Evolutionary conservation across 2,329 filamentous ascomycete species (phyloP), one percentile per base, ranked within the genome.

Genomic region (Verticillium longisporum): DNA sequence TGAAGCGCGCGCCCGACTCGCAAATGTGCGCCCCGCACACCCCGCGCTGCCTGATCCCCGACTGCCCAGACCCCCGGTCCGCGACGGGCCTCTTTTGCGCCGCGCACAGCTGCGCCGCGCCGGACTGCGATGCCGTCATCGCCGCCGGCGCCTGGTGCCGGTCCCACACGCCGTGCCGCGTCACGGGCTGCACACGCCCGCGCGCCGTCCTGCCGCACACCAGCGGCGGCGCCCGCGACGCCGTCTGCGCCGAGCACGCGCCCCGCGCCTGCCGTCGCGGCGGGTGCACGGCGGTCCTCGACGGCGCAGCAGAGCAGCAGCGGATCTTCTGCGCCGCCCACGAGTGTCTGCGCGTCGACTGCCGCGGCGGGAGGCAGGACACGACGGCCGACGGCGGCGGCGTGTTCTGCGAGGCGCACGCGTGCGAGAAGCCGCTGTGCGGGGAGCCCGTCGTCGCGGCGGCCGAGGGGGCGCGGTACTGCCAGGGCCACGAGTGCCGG

Each of bases 111-210:
- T 68, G 66, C 50, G 18, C 53, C 38, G 55, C 61, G 18, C 13
- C 11, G 14, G 59, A 61, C 50, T 68, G 66, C 41, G 50, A 57
- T 3, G 31, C 18, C n/a, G 62, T 65, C 36, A 66, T 66, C n/a
- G 55, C 32, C 59, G 59, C 60, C 31, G 64, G 63, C 11, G 41
- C 60, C 57, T 68, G 64, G 64, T 68, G 66, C 37, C 53, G 34
- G 21, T 34, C 59, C 7, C 66, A 68, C 45, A 57, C 60, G 11
- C n/a, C 55, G 7, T 68, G 66, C 55, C 57, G 57, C 13, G 55
- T 73, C 2, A 55, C 31, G 1, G 66, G 61, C 7, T 61, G 55
- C 50, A 21, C 18, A 10, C 38, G 53, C 31, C 59, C 21, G 1
- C 37, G 60, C 26, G 60, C 57, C 37, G 57, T 60, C 14, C 61